These are phyloP conservation scores for Euphorbia schlechtendalii DNA, from an alignment of 441 rosid species.

Conservation along the genomic window DNA sequence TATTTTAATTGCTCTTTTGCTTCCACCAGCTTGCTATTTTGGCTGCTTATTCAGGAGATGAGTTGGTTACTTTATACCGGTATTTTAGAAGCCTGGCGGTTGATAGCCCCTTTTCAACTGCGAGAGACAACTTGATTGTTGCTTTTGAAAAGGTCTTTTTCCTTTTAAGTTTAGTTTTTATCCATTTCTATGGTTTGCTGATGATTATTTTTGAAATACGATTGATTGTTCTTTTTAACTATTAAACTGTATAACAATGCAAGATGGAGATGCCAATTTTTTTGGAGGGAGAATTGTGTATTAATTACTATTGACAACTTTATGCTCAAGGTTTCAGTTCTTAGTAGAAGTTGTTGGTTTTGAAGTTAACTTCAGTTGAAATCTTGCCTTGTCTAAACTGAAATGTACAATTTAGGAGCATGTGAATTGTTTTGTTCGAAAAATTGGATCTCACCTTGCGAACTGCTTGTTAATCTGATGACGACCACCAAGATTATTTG, in stretches of 20 bases:
- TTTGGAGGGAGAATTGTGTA: too few species aligned
- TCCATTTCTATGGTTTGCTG: neutral
- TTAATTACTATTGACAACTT: too few species aligned
- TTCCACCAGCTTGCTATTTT: slow-evolving; percentile 84
- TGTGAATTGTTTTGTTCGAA: too few species aligned
- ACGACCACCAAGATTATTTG: neutral
- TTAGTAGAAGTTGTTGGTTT: too few species aligned
- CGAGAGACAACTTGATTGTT: slow-evolving; percentile 90
- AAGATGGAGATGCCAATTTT: neutral
- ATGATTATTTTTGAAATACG: neutral
- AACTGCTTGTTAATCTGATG: neutral
- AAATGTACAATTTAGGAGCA: neutral
- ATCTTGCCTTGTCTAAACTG: too few species aligned
- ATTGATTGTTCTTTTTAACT: too few species aligned
- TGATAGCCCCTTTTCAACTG: slow-evolving; percentile 85
- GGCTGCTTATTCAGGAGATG: slow-evolving; percentile 82
- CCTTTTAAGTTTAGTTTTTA: neutral
- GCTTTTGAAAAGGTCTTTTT: slow-evolving; percentile 89
- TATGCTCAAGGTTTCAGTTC: too few species aligned
- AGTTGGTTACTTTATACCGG: slow-evolving; percentile 66
- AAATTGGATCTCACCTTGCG: too few species aligned
- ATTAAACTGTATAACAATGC: too few species aligned
- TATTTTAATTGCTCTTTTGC: slow-evolving; percentile 12
- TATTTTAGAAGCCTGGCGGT: slow-evolving; percentile 92
- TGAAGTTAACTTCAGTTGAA: too few species aligned